Base-by-base conservation (phyloP, 495 filamentous ascomycete genomes). In the Thermochaetoides thermophila region DNA sequence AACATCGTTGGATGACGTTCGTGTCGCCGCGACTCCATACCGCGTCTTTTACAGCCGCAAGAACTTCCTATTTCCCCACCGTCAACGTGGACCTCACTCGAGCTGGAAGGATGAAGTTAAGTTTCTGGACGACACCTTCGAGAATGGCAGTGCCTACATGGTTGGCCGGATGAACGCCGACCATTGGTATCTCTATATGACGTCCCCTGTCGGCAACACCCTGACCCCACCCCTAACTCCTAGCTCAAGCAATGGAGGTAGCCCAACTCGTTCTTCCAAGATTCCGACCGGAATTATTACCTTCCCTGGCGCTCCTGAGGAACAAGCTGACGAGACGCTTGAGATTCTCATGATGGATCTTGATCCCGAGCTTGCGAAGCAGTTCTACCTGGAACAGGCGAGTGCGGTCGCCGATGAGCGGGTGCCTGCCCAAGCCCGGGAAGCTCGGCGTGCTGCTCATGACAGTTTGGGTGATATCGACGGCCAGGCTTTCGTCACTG, bases 101-200 rank as follows among this genome's bases (percentile, higher is more conserved):
- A 96, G 85, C 72, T 99, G 91, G 91, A 76, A 83, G 43, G 75
- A 95, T 45, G 91, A 99, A 52, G 91, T 99, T 42, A 76, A 73
- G 35, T 89, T 72, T 40, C 66, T 99, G 38, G 91, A 99, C 60
- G 72, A 74, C 46, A 78, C 81, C 47, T 96, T 96, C 53, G 65
- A 78, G 29, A 79, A 81, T 35, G 91, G 91, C 26, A 96, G 87
- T 56, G 91, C 91, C 19, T 99, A 99, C 60, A 91, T 96, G 86
- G 89, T 99, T 40, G 91, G 91, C 43, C 94, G 93, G 57, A 95
- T 96, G 85, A 99, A 99, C 49, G 87, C 89, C 39, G 91, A 96
- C 58, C 91, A 99, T 49, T 99, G 91, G 91, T 96, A 96, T 49
- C 63, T 99, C 24, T 99, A 96, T 56, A 71, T 95, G 52, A 99